Evolutionary conservation across 2,329 filamentous ascomycete genomes (phyloP).

Genomic region (Nothophaeocryptopus gaeumannii): DNA sequence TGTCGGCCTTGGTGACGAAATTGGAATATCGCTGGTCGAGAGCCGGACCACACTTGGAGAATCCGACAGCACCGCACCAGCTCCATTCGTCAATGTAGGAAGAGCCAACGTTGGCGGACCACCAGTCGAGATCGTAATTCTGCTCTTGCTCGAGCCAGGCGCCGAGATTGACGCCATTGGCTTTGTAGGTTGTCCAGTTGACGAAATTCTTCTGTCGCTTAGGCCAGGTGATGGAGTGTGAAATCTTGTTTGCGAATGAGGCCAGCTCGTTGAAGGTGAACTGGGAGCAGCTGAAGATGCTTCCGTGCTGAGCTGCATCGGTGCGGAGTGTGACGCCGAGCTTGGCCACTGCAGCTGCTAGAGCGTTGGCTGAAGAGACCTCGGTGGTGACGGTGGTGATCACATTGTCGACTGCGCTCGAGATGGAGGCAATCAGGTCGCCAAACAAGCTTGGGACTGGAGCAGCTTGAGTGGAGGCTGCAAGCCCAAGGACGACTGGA

Average conservation of each 20-base stretch:
- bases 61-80: constrained; percentile 34
- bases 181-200: constrained; percentile 12
- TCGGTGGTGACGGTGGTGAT: constrained; percentile 8
- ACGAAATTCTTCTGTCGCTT: constrained; percentile 8
- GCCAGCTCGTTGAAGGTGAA: constrained; percentile 5
- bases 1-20: constrained; percentile 24
- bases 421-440: constrained; percentile 4
- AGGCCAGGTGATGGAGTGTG: constrained; percentile 8
- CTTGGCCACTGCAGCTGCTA: constrained; percentile 10
- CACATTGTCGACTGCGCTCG: constrained; percentile 2
- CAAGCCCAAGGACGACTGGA: constrained; percentile 6
- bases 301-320: constrained; percentile 5
- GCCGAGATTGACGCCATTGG: constrained; percentile 13
- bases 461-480: constrained; percentile 6
- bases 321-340: constrained; percentile 10
- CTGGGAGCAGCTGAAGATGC: constrained; percentile 9
- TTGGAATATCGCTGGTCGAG: constrained; percentile 18
- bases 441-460: constrained; percentile 10
- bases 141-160: constrained; percentile 17
- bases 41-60: constrained; percentile 15
- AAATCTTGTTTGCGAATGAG: constrained; percentile 6
- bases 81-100: constrained; percentile 36
- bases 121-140: constrained; percentile 15
- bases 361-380: constrained; percentile 1
- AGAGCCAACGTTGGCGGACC: constrained; percentile 8